phyloP scores from a whole-genome alignment of 306 rosid genomes.

The Castanea sativa region DNA sequence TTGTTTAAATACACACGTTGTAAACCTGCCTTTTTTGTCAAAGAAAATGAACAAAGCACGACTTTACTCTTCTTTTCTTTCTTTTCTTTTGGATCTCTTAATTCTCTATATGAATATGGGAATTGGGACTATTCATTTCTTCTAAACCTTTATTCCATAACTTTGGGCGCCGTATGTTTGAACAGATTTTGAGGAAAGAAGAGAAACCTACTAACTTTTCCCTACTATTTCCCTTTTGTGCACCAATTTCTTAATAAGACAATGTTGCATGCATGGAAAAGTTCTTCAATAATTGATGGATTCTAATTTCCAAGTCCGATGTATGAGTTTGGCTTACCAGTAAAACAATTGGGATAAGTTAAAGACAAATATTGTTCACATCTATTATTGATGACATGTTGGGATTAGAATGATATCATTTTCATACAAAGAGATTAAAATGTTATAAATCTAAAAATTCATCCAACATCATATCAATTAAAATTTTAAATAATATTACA shows the following conservation, averaged over 20 bases:
- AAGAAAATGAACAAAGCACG: background rate
- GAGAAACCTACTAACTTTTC: background rate
- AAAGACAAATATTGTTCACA: background rate
- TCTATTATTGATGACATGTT: too few relatives aligned
- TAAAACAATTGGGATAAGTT: background rate
- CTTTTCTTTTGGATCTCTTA: too few relatives aligned
- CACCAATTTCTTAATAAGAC: slow-evolving; percentile 10
- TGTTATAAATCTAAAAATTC: too few relatives aligned
- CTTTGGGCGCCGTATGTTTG: slow-evolving; percentile 37
- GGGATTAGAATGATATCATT: too few relatives aligned
- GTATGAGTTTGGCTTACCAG: slow-evolving; percentile 26
- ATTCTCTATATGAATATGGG: background rate
- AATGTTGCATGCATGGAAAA: slow-evolving; percentile 31
- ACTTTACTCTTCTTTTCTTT: background rate
- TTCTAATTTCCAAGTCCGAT: slow-evolving; percentile 31
- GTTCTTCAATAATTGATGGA: slow-evolving; percentile 12
- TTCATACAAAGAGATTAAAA: too few relatives aligned
- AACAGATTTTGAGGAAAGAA: slow-evolving; percentile 12
- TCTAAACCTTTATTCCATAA: background rate
- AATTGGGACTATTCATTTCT: background rate
- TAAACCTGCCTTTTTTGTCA: background rate
- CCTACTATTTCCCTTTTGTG: background rate
- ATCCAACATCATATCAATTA: too few relatives aligned
- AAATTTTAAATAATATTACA: too few relatives aligned
- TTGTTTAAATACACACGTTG: slow-evolving; percentile 11